These are phyloP conservation scores for Erythrobasidium hasegawianum DNA, from an alignment of 1,284 basidiomycete species.

Conservation along the genomic window DNA sequence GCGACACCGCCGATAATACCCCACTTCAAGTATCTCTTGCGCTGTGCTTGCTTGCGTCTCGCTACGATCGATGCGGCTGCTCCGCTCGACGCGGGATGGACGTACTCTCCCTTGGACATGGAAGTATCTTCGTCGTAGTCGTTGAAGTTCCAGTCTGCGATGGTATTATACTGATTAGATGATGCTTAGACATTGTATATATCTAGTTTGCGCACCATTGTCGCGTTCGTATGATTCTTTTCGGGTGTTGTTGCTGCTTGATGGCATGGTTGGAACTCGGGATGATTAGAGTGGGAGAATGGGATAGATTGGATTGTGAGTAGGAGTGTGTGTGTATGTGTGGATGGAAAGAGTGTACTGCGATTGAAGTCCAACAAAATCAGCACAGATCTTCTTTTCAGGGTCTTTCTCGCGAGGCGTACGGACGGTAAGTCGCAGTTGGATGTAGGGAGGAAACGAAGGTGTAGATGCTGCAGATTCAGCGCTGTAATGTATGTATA, in stretches of 20 bases:
- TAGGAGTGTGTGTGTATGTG: constrained; percentile 4
- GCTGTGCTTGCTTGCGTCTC: constrained; percentile 7
- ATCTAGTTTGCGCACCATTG: no score
- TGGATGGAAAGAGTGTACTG: no score
- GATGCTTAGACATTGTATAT: neutral
- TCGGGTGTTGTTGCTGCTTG: constrained; percentile 6
- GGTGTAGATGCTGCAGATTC: no score
- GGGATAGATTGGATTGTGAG: no score
- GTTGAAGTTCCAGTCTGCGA: neutral
- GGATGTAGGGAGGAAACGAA: no score
- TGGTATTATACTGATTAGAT: neutral
- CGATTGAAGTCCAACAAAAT: no score
- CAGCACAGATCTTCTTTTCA: no score
- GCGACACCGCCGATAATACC: constrained; percentile 14
- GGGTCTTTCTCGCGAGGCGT: no score
- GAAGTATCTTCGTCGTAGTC: neutral
- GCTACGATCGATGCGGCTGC: neutral
- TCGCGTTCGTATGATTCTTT: constrained; percentile 5
- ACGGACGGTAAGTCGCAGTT: no score
- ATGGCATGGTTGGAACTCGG: neutral
- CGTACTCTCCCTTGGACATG: neutral
- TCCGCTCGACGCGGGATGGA: constrained; percentile 4
- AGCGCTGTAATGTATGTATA: no score
- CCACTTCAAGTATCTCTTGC: constrained; percentile 14
- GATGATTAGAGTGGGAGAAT: neutral